phyloP scores from a whole-genome alignment of 2,329 filamentous ascomycete genomes.

The Colletotrichum musae region DNA sequence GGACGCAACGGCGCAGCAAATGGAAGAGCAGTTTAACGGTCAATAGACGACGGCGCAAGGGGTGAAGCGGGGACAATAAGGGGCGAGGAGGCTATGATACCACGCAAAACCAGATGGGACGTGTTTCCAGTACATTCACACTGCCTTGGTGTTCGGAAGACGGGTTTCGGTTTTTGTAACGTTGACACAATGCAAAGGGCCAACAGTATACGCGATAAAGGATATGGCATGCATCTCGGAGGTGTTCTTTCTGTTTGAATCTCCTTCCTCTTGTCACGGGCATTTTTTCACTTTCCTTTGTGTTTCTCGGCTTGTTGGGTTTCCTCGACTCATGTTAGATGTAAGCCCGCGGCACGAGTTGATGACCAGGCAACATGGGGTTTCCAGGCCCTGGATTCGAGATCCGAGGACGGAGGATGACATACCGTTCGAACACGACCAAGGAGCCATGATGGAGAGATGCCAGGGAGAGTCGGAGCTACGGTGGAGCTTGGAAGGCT shows the following conservation, averaged over 20 bases:
- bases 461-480: neutral
- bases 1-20: slow-evolving; percentile 63
- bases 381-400: neutral
- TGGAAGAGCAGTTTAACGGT: slow-evolving; percentile 55
- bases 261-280: slow-evolving; percentile 10
- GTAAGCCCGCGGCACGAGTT: neutral
- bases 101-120: slow-evolving; percentile 41
- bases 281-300: slow-evolving; percentile 2
- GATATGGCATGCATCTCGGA: slow-evolving; percentile 41
- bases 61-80: slow-evolving; percentile 27
- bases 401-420: neutral
- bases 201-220: slow-evolving; percentile 42
- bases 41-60: slow-evolving; percentile 47
- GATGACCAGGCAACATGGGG: slow-evolving; percentile 3
- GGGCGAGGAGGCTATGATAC: slow-evolving; percentile 41
- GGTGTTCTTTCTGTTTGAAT: slow-evolving; percentile 21
- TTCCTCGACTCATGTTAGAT: slow-evolving; percentile 1
- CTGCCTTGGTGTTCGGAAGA: slow-evolving; percentile 42
- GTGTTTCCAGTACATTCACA: slow-evolving; percentile 42
- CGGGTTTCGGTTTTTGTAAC: slow-evolving; percentile 38
- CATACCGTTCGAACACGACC: slow-evolving; percentile 9
- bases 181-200: slow-evolving; percentile 40
- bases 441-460: neutral
- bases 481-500: too few relatives aligned
- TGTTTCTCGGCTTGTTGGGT: neutral